Conservation (phyloP, 176 grass and related monocot genomes). For the Oryza glumipatula region DNA sequence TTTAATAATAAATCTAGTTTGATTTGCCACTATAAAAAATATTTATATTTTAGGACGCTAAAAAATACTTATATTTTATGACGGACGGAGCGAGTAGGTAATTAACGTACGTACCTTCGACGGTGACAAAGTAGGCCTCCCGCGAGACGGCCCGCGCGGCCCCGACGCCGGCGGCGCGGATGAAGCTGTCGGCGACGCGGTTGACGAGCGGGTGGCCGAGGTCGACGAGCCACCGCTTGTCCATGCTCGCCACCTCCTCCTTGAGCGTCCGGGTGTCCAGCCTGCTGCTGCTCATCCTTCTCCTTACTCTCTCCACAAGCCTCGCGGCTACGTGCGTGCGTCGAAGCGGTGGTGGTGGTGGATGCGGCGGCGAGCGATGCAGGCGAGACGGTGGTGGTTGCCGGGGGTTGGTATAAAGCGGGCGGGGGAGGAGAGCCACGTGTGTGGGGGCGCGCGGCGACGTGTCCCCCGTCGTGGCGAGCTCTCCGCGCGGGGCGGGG, state of each 20-base stretch:
- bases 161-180: slow-evolving; percentile 79
- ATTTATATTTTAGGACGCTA: too few species aligned
- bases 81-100: too few species aligned
- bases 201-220: slow-evolving; percentile 85
- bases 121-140: slow-evolving; percentile 77
- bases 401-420: background rate
- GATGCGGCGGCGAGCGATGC: too few species aligned
- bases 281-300: background rate
- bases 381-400: background rate
- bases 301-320: too few species aligned
- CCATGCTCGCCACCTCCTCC: slow-evolving; percentile 58
- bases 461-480: slow-evolving; percentile 31
- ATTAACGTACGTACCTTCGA: slow-evolving; percentile 44
- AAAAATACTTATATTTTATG: too few species aligned
- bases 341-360: too few species aligned
- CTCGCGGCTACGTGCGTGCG: too few species aligned
- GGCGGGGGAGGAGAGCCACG: background rate
- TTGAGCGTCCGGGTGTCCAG: slow-evolving; percentile 67
- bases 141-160: slow-evolving; percentile 73
- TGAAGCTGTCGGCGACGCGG: slow-evolving; percentile 81
- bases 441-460: background rate
- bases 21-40: too few species aligned
- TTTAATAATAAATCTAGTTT: too few species aligned
- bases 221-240: slow-evolving; percentile 64
- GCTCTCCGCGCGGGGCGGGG: background rate